phyloP scores from a whole-genome alignment of 768 basidiomycete genomes.

The Hygrocybe punicea region DNA sequence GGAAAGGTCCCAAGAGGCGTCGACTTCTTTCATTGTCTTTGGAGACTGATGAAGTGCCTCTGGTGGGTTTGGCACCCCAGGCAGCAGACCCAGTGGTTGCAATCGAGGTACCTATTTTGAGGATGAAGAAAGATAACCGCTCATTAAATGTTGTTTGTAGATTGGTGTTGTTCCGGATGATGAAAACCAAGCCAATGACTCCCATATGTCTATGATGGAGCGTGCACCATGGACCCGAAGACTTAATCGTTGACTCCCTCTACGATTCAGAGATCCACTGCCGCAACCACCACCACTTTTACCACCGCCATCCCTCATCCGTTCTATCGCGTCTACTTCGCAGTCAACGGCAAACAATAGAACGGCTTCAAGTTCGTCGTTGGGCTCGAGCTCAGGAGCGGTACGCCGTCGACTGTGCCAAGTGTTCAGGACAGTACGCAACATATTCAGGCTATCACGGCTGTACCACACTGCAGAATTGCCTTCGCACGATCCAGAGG shows the following conservation, averaged over 20 bases:
- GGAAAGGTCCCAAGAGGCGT: too few relatives aligned
- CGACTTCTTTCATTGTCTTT: too few relatives aligned
- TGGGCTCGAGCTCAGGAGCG: neutral
- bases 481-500: slow-evolving; percentile 3
- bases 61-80: neutral
- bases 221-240: neutral
- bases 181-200: neutral
- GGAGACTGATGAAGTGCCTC: too few relatives aligned
- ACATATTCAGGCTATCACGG: neutral
- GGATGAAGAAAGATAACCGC: neutral
- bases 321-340: neutral
- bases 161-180: neutral
- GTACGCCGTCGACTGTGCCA: neutral
- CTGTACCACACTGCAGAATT: neutral
- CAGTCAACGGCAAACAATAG: neutral
- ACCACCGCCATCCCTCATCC: neutral
- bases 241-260: neutral
- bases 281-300: neutral
- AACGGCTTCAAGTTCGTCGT: neutral
- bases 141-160: neutral
- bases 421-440: neutral
- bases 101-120: too few relatives aligned
- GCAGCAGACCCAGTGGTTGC: neutral
- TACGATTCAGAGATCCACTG: neutral
- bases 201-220: neutral